phyloP scores from a whole-genome alignment of 108 stramenopile genomes.

The Nitzschia inconspicua region DNA sequence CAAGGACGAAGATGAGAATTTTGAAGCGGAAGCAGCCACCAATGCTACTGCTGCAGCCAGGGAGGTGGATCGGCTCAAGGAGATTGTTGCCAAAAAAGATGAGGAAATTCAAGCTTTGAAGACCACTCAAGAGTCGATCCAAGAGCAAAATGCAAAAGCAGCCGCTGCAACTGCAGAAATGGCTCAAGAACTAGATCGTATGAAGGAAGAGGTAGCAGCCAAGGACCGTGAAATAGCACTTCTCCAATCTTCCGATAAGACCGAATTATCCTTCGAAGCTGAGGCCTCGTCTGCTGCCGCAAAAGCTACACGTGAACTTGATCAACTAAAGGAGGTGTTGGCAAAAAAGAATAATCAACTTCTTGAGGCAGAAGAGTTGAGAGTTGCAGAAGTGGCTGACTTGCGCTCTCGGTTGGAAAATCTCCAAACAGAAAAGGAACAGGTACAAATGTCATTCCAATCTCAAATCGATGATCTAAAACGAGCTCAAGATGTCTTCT shows the following conservation, averaged over 20 bases:
- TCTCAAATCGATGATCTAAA: neutral
- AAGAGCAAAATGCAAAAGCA: neutral
- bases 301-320: neutral
- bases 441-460: neutral
- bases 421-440: neutral
- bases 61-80: neutral
- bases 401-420: neutral
- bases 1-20: neutral
- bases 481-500: no score
- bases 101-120: neutral
- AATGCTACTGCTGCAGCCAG: conserved; percentile 4
- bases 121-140: neutral
- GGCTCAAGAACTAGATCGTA: neutral
- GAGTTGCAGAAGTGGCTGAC: neutral
- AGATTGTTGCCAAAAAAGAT: neutral
- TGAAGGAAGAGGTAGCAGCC: no score
- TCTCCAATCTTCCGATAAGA: no score
- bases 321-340: neutral
- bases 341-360: neutral
- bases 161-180: neutral
- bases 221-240: no score
- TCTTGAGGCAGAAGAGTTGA: neutral
- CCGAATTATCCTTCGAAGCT: neutral
- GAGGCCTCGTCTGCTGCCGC: neutral
- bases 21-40: neutral